Evolutionary conservation across 257 asterid genomes (phyloP).

Genomic region (Gardenia jasminoides): DNA sequence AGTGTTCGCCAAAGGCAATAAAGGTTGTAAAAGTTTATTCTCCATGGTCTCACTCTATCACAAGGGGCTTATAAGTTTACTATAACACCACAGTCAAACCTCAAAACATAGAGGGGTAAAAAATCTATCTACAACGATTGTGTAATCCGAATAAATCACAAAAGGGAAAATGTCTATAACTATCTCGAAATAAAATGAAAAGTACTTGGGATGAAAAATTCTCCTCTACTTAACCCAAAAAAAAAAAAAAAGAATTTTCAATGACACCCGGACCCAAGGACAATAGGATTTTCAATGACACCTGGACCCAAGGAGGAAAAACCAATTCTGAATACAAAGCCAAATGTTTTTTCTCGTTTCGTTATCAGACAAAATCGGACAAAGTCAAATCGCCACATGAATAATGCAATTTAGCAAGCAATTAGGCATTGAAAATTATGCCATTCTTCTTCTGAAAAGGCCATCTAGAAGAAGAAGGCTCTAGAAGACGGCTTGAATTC

Average conservation of each 20-base stretch:
- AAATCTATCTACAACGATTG: too few species aligned
- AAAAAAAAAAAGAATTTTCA: too few species aligned
- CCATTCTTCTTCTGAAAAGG: neutral
- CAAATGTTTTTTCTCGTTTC: neutral
- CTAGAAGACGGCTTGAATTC: neutral
- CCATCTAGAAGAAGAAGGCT: constrained; percentile 1
- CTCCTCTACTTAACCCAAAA: neutral
- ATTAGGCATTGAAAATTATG: neutral
- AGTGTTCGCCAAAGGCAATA: too few species aligned
- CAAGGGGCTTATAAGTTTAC: too few species aligned
- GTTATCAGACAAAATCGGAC: neutral
- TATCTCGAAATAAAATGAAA: neutral
- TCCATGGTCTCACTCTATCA: too few species aligned
- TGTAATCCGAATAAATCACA: too few species aligned
- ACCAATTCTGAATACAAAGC: too few species aligned
- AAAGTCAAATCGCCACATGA: neutral
- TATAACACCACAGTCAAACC: too few species aligned
- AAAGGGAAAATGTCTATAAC: too few species aligned
- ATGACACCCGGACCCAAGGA: neutral
- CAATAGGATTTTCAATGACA: neutral
- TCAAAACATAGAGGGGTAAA: too few species aligned
- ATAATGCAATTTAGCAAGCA: neutral
- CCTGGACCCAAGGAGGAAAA: neutral
- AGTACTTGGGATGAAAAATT: neutral
- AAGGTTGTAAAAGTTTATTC: too few species aligned